Base-by-base conservation (phyloP, 345 rosid species). In the Pelargonium nanum region DNA sequence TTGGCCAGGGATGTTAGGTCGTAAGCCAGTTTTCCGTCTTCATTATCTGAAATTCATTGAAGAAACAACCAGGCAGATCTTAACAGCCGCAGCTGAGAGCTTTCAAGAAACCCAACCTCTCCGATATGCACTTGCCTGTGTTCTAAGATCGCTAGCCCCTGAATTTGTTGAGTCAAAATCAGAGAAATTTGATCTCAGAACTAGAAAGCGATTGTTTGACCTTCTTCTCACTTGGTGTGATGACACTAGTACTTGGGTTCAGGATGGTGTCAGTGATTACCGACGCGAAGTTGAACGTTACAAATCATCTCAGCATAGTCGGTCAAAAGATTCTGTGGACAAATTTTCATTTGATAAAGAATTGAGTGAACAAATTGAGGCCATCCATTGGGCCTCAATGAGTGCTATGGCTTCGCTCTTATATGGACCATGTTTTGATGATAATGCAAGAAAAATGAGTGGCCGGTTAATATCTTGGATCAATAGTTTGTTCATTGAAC, bases 221-320 rank as follows among this genome's bases (percentile, higher is more conserved):
- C 81, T 85, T 62, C 95, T 93, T 71, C 80, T 93, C 48, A 80
- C 96, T 22, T 93, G 97, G 97, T 81, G 83, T 59, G 99, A 93
- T 72, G 99, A 89, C 57, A 70, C 82, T 57, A 79, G 82, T 64
- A 63, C 87, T 53, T 89, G 90, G 99, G 91, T 90, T 58, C 96
- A 81, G 80, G 97, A 93, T 63, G 79, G 78, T 68, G 81, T 72
- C 57, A 83, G 77, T 79, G 97, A 93, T 75, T 86, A 93, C 64
- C 87, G 97, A 28, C 97, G 99, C 75, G 99, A 89, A 69, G 96
- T 87, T 65, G 99, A 93, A 73, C 92, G 96, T 16, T 89, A 93
- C 67, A 93, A 93, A 76, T 66, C 95, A 67, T 93, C 95, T 0
- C 99, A 85, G 75, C 96, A 89, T 70, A 79, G 65, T 71, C 82